These are phyloP conservation scores for Solanum corneliomulleri DNA, from an alignment of 257 asterid genomes.

Conservation along the genomic window DNA sequence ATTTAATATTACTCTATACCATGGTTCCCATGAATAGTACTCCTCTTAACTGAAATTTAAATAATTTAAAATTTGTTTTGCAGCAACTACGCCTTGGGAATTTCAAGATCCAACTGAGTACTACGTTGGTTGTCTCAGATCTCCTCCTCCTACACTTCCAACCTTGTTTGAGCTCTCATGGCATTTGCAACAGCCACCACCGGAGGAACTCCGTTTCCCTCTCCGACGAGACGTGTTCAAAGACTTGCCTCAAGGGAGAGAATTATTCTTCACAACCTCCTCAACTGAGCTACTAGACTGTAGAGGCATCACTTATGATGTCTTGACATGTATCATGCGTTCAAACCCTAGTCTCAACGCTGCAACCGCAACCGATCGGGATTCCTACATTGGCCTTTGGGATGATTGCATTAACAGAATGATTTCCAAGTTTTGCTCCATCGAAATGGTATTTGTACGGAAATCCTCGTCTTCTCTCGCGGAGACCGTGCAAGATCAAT, in stretches of 20 bases:
- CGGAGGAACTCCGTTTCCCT: constrained; percentile 35
- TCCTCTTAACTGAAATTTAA: not conserved
- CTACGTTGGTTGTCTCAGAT: constrained; percentile 25
- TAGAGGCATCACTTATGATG: constrained; percentile 17
- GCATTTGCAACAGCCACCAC: constrained; percentile 41
- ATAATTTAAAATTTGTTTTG: not conserved
- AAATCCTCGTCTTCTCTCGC: constrained; percentile 13
- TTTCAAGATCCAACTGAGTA: constrained; percentile 37
- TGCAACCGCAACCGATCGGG: constrained; percentile 10
- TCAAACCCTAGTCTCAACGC: constrained; percentile 19
- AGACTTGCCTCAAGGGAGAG: constrained; percentile 39
- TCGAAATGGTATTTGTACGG: constrained; percentile 26
- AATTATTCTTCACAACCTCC: constrained; percentile 24
- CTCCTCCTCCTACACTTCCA: constrained; percentile 26
- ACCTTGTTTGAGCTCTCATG: constrained; percentile 33
- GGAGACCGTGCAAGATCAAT: constrained; percentile 21
- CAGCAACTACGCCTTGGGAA: constrained; percentile 28
- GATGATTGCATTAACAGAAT: constrained; percentile 35
- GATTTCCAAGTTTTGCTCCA: constrained; percentile 22
- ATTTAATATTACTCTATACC: not conserved
- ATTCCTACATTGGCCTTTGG: constrained; percentile 34
- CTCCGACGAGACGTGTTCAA: constrained; percentile 26
- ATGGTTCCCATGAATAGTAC: not conserved
- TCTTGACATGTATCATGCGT: constrained; percentile 17
- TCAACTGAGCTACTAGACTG: constrained; percentile 21